Conservation (phyloP, 345 rosid species). For the Sapria himalayana region DNA sequence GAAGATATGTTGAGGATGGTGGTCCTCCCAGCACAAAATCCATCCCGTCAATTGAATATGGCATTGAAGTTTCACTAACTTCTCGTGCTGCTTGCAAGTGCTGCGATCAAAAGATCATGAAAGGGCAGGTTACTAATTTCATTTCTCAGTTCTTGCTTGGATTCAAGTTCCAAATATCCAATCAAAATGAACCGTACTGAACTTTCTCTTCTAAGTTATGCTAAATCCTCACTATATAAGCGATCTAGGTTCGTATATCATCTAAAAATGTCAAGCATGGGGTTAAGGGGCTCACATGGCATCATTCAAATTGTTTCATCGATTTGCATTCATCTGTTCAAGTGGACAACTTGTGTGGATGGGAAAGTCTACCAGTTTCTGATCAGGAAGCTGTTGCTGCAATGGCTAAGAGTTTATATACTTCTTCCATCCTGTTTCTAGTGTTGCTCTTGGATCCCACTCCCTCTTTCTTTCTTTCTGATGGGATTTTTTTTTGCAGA, state of each 20-base stretch:
- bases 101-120: slow-evolving; percentile 55
- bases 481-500: slow-evolving; percentile 12
- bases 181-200: too few relatives aligned
- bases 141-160: too few relatives aligned
- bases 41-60: slow-evolving; percentile 20
- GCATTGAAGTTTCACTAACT: slow-evolving; percentile 58
- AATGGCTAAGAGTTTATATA: slow-evolving; percentile 26
- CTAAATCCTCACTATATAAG: too few relatives aligned
- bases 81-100: slow-evolving; percentile 65
- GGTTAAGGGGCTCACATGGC: slow-evolving; percentile 57
- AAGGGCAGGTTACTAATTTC: slow-evolving; percentile 45
- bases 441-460: too few relatives aligned
- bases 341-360: slow-evolving; percentile 54
- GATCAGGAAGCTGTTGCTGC: slow-evolving; percentile 33
- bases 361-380: slow-evolving; percentile 45
- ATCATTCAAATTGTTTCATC: slow-evolving; percentile 64
- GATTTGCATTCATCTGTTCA: slow-evolving; percentile 28
- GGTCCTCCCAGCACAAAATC: slow-evolving; percentile 10
- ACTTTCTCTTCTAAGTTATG: too few relatives aligned
- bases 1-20: slow-evolving; percentile 33
- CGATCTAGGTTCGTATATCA: slow-evolving; percentile 51
- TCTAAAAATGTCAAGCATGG: slow-evolving; percentile 51
- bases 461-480: slow-evolving; percentile 7
- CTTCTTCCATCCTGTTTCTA: too few relatives aligned
- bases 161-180: too few relatives aligned